Evolutionary conservation across 2,329 filamentous ascomycete species (phyloP).

Genomic region (Clarireedia paspali): DNA sequence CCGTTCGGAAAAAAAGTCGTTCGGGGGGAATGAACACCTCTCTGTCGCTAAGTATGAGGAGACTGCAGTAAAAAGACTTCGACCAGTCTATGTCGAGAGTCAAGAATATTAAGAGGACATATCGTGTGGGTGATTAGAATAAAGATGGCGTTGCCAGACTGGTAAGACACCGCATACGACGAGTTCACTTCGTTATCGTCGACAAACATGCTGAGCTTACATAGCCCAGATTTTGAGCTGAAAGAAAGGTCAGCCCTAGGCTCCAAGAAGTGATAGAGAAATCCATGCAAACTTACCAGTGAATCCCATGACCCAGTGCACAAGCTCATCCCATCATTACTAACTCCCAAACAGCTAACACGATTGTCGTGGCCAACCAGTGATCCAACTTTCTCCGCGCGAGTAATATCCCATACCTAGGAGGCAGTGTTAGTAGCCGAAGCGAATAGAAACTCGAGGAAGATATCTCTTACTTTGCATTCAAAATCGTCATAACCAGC

Average conservation of each 20-base stretch:
- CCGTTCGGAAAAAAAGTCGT: slow-evolving; percentile 17
- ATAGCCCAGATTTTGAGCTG: slow-evolving; percentile 83
- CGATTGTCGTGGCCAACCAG: slow-evolving; percentile 97
- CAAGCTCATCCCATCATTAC: slow-evolving; percentile 97
- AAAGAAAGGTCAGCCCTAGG: slow-evolving; percentile 12
- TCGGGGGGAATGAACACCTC: slow-evolving; percentile 24
- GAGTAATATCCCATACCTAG: slow-evolving; percentile 95
- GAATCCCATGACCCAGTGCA: slow-evolving; percentile 99
- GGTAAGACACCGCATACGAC: slow-evolving; percentile 3
- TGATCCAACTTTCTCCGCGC: slow-evolving; percentile 94
- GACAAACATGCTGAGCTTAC: slow-evolving; percentile 16
- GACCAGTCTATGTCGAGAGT: slow-evolving; percentile 37
- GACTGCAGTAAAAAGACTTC: slow-evolving; percentile 38
- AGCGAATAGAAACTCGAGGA: not conserved
- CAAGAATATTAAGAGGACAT: slow-evolving; percentile 35
- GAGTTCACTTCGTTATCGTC: slow-evolving; percentile 7
- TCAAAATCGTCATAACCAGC: slow-evolving; percentile 98
- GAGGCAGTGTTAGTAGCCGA: slow-evolving; percentile 7
- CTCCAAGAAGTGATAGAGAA: not conserved
- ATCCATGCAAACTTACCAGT: slow-evolving; percentile 57
- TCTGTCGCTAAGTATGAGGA: slow-evolving; percentile 30
- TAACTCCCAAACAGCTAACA: slow-evolving; percentile 96
- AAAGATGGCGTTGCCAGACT: slow-evolving; percentile 25
- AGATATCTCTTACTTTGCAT: slow-evolving; percentile 72
- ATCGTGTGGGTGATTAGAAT: slow-evolving; percentile 31